Evolutionary conservation across 2,329 filamentous ascomycete genomes (phyloP).

Genomic region (Ceratocystis diversiconidia): DNA sequence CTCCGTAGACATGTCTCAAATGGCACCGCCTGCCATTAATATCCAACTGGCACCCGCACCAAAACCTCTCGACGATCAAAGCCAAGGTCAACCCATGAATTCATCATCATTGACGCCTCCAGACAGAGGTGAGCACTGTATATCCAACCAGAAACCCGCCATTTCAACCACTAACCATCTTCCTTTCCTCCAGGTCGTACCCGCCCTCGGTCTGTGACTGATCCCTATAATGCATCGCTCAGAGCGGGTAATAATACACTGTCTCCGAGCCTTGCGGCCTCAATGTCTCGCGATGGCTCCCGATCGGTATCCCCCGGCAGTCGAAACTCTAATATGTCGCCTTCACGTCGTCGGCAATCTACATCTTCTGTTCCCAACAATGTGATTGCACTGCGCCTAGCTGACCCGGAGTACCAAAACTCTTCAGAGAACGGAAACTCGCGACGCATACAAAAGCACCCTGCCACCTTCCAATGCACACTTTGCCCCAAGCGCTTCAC

Average conservation of each 20-base stretch:
- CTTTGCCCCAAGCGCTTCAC: slow-evolving; percentile 94
- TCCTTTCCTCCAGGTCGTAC: slow-evolving; percentile 30
- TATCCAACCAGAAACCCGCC: too few species aligned
- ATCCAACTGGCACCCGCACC: slow-evolving; percentile 72
- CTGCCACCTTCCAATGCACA: slow-evolving; percentile 88
- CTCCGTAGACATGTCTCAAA: slow-evolving; percentile 53
- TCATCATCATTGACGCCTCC: slow-evolving; percentile 68
- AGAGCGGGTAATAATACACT: slow-evolving; percentile 23
- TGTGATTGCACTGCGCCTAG: slow-evolving; percentile 71
- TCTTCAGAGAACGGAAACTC: slow-evolving; percentile 44
- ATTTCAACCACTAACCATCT: slow-evolving; percentile 16
- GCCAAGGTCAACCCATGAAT: slow-evolving; percentile 43
- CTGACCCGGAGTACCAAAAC: slow-evolving; percentile 71
- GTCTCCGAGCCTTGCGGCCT: slow-evolving; percentile 36
- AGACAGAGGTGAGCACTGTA: slow-evolving; percentile 41
- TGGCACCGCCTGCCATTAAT: slow-evolving; percentile 88
- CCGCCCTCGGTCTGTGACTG: slow-evolving; percentile 43
- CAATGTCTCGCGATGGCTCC: slow-evolving; percentile 34
- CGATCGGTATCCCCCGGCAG: slow-evolving; percentile 48
- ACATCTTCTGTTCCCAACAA: slow-evolving; percentile 50
- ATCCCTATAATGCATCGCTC: slow-evolving; percentile 39
- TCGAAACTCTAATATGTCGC: slow-evolving; percentile 29
- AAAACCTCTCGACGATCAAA: slow-evolving; percentile 22
- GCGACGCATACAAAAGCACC: slow-evolving; percentile 92
- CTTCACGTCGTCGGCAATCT: slow-evolving; percentile 40